Evolutionary conservation across 2,329 filamentous ascomycete genomes (phyloP).

Genomic region (Dothistroma septosporum): DNA sequence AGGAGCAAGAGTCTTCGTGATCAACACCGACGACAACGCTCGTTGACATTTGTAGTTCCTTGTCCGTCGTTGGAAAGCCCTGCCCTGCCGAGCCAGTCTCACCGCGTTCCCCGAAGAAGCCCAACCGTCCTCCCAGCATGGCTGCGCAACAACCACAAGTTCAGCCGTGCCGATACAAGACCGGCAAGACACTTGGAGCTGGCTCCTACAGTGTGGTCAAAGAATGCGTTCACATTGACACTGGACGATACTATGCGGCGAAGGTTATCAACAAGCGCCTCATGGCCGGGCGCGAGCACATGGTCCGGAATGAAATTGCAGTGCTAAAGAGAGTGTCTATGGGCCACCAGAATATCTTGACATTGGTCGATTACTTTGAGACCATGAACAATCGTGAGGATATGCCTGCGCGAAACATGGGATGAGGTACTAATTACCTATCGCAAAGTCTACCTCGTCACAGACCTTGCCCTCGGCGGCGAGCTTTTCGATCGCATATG

Average conservation of each 20-base stretch:
- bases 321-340: slow-evolving; percentile 97
- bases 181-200: slow-evolving; percentile 92
- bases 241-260: slow-evolving; percentile 93
- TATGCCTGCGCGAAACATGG: background rate
- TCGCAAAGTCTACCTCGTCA: slow-evolving; percentile 78
- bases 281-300: slow-evolving; percentile 96
- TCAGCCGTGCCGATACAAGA: slow-evolving; percentile 97
- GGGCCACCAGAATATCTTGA: slow-evolving; percentile 97
- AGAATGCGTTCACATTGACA: slow-evolving; percentile 98
- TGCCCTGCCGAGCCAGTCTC: background rate
- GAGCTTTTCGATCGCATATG: slow-evolving; percentile 98
- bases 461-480: slow-evolving; percentile 90
- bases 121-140: slow-evolving; percentile 13
- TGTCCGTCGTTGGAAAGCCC: background rate
- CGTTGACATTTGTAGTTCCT: background rate
- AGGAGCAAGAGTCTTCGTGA: background rate
- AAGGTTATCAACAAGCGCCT: slow-evolving; percentile 99
- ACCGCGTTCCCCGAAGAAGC: background rate
- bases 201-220: slow-evolving; percentile 98
- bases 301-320: slow-evolving; percentile 98
- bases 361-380: slow-evolving; percentile 97
- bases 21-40: slow-evolving; percentile 1
- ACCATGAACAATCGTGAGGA: slow-evolving; percentile 89
- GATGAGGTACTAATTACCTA: slow-evolving; percentile 6
- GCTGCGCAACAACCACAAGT: slow-evolving; percentile 53